Evolutionary conservation across 768 basidiomycete species (phyloP), one percentile per base, ranked within the genome.

Genomic region (Leucogyrophana mollusca): DNA sequence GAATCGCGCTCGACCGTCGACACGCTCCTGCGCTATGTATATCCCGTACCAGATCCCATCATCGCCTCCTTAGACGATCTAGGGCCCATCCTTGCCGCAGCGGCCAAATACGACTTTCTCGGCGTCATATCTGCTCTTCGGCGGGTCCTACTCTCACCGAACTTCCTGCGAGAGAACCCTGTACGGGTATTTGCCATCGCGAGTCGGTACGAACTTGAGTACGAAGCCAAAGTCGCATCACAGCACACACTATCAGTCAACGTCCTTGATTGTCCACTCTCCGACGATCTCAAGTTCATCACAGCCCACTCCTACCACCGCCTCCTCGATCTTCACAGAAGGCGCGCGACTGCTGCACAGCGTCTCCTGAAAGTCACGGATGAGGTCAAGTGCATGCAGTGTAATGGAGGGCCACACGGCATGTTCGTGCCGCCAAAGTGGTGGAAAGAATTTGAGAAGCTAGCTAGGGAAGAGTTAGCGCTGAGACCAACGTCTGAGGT

Each of bases 111-210:
- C 59, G 83, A 87, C 48, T 71, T 86, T 49, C 36, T 60, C 1
- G 67, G 65, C 4, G 77, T 75, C 39, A 66, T 76, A 50, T 56
- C 65, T 23, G 54, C 67, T 0, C 69, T 89, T n/a, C 78, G 83
- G 42, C 65, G 59, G 35, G 59, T 73, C 20, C 76, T 88, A 27
- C 52, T 83, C 13, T 71, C 78, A 0, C 70, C 76, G 6, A 59
- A 57, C 9, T 84, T 82, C 58, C 58, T 82, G 14, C 52, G 64
- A 27, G 54, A 65, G 11, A 69, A 68, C 10, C 81, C 87, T 8
- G 70, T 73, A 11, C 79, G 83, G 11, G 83, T 87, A 2, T 90
- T 83, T 53, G 84, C 85, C 21, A 79, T 87, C 34, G 85, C 87
- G 2, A 79, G 77, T 47, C 79, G 81, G 4, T 82, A 76, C 46